Conservation (phyloP, 768 basidiomycete species). For the Pholiota microspora region DNA sequence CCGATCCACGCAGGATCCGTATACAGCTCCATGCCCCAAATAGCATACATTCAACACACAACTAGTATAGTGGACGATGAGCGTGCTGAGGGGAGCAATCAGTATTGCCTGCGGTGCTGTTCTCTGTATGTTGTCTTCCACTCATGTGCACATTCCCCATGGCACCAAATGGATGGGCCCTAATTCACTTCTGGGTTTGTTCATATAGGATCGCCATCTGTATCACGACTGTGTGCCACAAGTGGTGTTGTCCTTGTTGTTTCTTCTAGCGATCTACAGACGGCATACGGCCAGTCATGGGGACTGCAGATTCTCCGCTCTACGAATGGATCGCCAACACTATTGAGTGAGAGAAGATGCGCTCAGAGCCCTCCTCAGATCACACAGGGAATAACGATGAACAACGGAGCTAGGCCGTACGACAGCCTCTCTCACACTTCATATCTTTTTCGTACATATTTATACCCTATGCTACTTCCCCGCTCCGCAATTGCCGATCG, state of each 20-base stretch:
- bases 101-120: neutral
- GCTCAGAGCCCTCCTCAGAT: neutral
- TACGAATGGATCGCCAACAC: neutral
- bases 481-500: neutral
- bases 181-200: neutral
- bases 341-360: neutral
- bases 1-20: too few relatives aligned
- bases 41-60: neutral
- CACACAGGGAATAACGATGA: conserved; percentile 8
- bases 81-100: neutral
- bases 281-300: neutral
- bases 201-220: too few relatives aligned
- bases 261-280: too few relatives aligned
- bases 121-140: neutral
- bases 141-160: neutral
- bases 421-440: conserved; percentile 17
- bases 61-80: neutral
- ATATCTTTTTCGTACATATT: conserved; percentile 11
- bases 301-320: neutral
- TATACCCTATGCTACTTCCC: neutral
- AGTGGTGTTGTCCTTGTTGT: too few relatives aligned
- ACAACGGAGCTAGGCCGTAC: conserved; percentile 18
- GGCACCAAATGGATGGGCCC: neutral
- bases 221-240: too few relatives aligned
- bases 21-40: neutral